Base-by-base conservation (phyloP, 805 yeast species). In the Isabelozyma heimii region DNA sequence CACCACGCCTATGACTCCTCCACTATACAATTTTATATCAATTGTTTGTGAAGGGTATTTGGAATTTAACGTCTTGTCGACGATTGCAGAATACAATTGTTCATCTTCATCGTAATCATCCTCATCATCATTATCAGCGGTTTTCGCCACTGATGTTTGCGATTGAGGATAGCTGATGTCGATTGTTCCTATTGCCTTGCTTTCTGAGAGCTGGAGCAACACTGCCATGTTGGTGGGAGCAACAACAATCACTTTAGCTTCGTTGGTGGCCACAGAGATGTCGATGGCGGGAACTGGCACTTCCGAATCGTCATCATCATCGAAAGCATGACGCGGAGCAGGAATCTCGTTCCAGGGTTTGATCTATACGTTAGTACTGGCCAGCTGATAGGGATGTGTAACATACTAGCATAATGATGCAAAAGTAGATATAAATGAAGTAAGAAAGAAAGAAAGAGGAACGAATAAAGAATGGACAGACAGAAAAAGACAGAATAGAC, bases 261-360 rank as follows among this genome's bases (percentile, higher is more conserved):
- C 49, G 2, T 55, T 50, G 16, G 49, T 40, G 3, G 46, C 20
- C 27, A 54, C 15, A 57, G 24, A 16, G 14, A 40, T n/a, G 16
- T 37, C 28, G 1, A 72, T 52, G 1, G 47, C 47, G 14, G 78
- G 77, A 9, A 67, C 49, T 54, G 67, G 49, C 66, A 63, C 33
- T 45, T 47, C n/a, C 12, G 49, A 54, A 8, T 51, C 53, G 15
- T 59, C 65, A 8, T 69, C 76, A 42, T 78, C 81, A 42, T 76
- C 79, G 26, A 82, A 57, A 8, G 73, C 52, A 59, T 82, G 84
- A 51, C 86, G 76, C 15, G 81, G 77, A n/a, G 75, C 65, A 33
- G 74, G 76, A 42, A 63, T 57, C 38, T 77, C 82, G 24, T 69
- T 66, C 76, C 80, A 71, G 39, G 81, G 83, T 67, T 77, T 76